These are phyloP conservation scores for Sporopachydermia lactativora DNA, from an alignment of 805 yeast genomes.

Conservation along the genomic window DNA sequence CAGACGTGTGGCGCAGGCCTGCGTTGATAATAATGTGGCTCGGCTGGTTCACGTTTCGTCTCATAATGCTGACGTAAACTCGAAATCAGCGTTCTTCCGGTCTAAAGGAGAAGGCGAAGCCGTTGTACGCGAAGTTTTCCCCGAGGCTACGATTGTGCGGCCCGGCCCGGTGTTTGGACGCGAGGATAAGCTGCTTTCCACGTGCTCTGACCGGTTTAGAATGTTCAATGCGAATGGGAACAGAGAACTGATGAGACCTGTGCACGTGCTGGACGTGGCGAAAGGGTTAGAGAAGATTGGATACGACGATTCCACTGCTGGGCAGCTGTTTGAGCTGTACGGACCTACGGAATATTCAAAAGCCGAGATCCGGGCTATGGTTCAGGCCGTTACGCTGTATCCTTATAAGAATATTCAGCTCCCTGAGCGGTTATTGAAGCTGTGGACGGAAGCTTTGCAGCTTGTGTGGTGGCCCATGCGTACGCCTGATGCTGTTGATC, in stretches of 20 bases:
- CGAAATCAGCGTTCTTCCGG: constrained; percentile 58
- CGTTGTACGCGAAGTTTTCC: constrained; percentile 49
- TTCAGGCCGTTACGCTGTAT: constrained; percentile 42
- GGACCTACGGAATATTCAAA: constrained; percentile 57
- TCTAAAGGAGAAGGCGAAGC: constrained; percentile 72
- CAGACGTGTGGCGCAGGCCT: constrained; percentile 62
- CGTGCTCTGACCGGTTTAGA: constrained; percentile 38
- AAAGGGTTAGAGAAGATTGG: constrained; percentile 66
- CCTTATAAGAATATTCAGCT: constrained; percentile 24
- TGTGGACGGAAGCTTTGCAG: constrained; percentile 23
- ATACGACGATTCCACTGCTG: constrained; percentile 67
- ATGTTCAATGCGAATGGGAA: constrained; percentile 55
- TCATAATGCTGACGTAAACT: constrained; percentile 56
- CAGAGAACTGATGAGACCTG: constrained; percentile 51
- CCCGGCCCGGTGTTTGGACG: constrained; percentile 73
- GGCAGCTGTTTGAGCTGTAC: constrained; percentile 58
- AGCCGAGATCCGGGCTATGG: constrained; percentile 53
- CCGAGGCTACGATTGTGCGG: constrained; percentile 73
- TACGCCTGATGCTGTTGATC: constrained; percentile 62
- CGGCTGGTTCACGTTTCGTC: constrained; percentile 69
- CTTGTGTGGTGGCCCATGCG: constrained; percentile 30
- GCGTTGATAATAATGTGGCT: constrained; percentile 55
- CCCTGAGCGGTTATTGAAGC: constrained; percentile 24
- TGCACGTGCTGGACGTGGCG: constrained; percentile 69
- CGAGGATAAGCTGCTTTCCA: constrained; percentile 55